A percentile compares a stretch with the other conserved stretches of the same genome.
Conservation (phyloP, 148 eudicot species). For the Heliamphora exappendiculata region DNA sequence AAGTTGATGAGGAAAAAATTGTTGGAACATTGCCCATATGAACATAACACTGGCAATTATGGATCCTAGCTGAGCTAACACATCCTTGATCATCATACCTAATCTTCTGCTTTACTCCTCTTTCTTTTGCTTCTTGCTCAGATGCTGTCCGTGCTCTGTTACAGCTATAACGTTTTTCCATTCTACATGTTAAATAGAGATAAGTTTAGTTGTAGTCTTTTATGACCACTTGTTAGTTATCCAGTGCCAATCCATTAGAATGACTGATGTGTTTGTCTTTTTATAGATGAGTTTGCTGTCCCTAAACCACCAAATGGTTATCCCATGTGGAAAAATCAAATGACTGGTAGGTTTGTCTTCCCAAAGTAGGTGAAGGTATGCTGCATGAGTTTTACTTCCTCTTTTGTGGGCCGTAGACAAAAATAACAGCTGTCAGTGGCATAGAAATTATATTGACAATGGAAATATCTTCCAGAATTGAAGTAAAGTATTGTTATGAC, state of each 20-base stretch:
- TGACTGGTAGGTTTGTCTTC: slow-evolving; percentile 5
- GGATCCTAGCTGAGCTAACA: slow-evolving; percentile 18
- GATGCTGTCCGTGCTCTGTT: neutral
- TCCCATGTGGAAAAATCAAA: neutral
- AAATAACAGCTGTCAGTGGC: neutral
- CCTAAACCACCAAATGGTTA: neutral
- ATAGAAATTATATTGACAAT: neutral
- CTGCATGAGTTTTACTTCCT: neutral
- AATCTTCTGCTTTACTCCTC: neutral
- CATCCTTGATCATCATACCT: neutral
- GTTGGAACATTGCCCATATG: slow-evolving; percentile 28
- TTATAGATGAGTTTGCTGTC: neutral
- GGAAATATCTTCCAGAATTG: neutral
- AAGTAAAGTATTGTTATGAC: neutral
- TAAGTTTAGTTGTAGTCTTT: neutral
- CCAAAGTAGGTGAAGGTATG: neutral
- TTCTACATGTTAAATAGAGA: neutral
- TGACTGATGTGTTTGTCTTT: neutral
- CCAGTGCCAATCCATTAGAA: neutral
- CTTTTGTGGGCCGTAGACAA: neutral
- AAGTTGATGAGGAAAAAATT: slow-evolving; percentile 21
- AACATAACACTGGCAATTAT: slow-evolving; percentile 24
- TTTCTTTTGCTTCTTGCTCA: neutral
- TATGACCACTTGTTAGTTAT: neutral
- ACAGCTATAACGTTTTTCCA: neutral